A percentile compares a stretch with the other conserved stretches of the same genome.
Evolutionary conservation across 179 eudicot species (phyloP).

Genomic region (Beta macrorhiza): DNA sequence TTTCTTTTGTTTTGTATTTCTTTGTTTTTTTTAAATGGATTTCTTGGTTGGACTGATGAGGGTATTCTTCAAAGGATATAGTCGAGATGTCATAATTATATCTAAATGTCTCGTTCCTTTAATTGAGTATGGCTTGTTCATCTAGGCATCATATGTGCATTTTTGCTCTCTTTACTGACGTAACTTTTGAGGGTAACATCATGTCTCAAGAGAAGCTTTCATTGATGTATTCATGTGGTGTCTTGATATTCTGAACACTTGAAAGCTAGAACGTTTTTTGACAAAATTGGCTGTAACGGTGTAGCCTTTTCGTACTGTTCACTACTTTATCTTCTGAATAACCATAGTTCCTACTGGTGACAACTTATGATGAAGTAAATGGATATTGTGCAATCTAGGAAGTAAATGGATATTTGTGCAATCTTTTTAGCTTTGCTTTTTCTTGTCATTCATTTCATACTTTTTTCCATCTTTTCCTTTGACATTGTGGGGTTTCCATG

Average conservation of each 20-base stretch:
- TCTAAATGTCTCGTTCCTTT: background rate
- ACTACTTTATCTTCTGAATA: background rate
- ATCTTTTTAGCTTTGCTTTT: background rate
- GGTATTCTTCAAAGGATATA: background rate
- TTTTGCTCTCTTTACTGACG: background rate
- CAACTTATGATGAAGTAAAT: background rate
- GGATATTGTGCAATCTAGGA: too few relatives aligned
- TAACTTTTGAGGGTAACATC: background rate
- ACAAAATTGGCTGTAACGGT: background rate
- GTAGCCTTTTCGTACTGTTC: background rate
- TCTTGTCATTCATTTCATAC: background rate
- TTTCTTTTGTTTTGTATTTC: background rate
- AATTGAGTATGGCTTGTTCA: background rate
- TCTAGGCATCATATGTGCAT: background rate
- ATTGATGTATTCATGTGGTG: background rate
- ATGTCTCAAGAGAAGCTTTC: background rate
- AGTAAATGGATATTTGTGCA: background rate
- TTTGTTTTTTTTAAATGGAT: background rate
- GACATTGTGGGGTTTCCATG: background rate
- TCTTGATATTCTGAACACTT: slow-evolving; percentile 3
- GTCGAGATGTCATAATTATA: background rate
- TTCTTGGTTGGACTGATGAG: slow-evolving; percentile 10
- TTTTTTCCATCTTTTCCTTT: background rate
- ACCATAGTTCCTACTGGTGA: background rate
- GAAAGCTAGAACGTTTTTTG: background rate